Conservation (phyloP, 345 rosid species). For the Eucalyptus sideroxylon region DNA sequence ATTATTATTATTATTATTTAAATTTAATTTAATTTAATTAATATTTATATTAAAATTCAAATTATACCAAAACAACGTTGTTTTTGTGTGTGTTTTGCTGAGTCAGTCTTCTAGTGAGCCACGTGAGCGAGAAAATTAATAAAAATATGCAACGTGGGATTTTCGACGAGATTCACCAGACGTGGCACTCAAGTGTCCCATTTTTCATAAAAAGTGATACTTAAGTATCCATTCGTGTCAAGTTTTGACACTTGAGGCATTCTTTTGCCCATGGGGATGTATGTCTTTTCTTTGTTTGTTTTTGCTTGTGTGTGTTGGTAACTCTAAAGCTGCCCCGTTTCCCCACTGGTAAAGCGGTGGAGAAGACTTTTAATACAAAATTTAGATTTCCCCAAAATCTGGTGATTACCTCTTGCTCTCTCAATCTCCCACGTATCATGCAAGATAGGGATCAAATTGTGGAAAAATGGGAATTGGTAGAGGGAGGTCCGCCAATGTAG, state of each 20-base stretch:
- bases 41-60: no score
- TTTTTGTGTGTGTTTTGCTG: no score
- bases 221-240: fast-evolving
- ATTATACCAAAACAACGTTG: no score
- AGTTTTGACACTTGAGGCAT: no score
- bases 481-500: background rate
- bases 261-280: background rate
- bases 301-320: background rate
- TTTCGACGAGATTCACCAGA: no score
- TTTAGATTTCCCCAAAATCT: background rate
- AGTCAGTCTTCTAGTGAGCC: no score
- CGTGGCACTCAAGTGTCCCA: no score
- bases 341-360: background rate
- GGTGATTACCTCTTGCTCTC: background rate
- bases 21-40: no score
- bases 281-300: background rate
- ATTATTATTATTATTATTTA: no score
- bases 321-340: background rate
- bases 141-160: no score
- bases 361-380: background rate
- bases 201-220: no score
- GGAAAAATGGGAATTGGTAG: background rate
- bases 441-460: background rate
- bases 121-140: no score
- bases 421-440: background rate